Evolutionary conservation across 1,139 yeast species (phyloP).

Genomic region (Maudiozyma humilis): DNA sequence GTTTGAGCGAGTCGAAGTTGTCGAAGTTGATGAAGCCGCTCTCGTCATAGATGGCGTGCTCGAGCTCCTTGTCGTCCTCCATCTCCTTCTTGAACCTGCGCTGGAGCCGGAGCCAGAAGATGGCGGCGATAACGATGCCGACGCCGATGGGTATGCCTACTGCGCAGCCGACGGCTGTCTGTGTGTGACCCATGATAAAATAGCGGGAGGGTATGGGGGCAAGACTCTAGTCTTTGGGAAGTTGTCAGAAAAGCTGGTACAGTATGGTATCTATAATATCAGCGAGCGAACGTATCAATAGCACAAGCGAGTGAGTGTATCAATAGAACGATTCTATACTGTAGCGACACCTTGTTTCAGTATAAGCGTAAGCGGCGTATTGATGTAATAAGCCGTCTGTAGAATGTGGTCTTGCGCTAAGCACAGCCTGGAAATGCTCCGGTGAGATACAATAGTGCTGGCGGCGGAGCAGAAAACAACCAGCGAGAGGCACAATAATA

Average conservation of each 20-base stretch:
- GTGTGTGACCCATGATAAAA: constrained; percentile 13
- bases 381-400: too few relatives aligned
- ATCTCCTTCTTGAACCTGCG: constrained; percentile 34
- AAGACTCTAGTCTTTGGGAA: too few relatives aligned
- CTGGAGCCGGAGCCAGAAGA: constrained; percentile 35
- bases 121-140: constrained; percentile 31
- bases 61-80: constrained; percentile 30
- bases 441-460: not conserved
- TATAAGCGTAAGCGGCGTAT: too few relatives aligned
- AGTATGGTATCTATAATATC: too few relatives aligned
- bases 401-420: too few relatives aligned
- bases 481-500: not conserved
- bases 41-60: constrained; percentile 27
- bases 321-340: too few relatives aligned
- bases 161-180: constrained; percentile 43
- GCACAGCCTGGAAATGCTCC: not conserved
- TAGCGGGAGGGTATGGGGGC: too few relatives aligned
- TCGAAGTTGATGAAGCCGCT: constrained; percentile 31
- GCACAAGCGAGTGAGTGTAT: too few relatives aligned
- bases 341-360: too few relatives aligned
- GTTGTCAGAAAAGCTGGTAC: too few relatives aligned
- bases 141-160: constrained; percentile 41
- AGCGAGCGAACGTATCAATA: too few relatives aligned
- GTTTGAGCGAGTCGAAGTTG: constrained; percentile 20
- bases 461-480: not conserved